phyloP scores from a whole-genome alignment of 345 rosid species.

The Eucalyptus sp. region DNA sequence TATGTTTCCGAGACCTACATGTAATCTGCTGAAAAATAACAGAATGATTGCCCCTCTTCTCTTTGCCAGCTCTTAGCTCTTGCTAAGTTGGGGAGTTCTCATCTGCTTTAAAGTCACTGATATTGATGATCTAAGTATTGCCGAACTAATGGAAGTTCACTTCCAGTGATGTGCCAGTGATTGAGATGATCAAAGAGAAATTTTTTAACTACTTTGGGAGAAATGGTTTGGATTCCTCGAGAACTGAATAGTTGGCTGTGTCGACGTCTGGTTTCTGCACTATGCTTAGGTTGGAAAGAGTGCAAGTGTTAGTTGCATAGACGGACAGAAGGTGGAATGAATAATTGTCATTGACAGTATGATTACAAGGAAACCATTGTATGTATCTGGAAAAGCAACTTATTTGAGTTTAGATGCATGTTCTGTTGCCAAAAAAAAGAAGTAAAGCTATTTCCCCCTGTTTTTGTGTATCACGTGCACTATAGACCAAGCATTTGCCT shows the following conservation, averaged over 20 bases:
- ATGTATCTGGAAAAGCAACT: not conserved
- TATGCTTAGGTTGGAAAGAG: not conserved
- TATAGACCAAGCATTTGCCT: not conserved
- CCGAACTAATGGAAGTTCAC: not conserved
- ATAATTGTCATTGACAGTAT: not conserved
- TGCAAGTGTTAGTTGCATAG: not conserved
- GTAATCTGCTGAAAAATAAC: not conserved
- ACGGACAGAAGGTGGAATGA: not conserved
- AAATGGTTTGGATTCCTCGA: not conserved
- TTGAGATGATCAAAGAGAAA: not conserved
- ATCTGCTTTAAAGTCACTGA: not conserved
- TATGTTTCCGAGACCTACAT: not conserved
- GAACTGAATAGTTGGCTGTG: not conserved
- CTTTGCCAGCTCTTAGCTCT: not conserved
- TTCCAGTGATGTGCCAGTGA: not conserved
- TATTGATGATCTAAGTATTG: not conserved
- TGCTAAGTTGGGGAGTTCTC: not conserved
- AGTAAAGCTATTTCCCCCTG: not conserved
- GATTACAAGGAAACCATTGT: not conserved
- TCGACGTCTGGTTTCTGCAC: not conserved
- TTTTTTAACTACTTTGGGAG: not conserved
- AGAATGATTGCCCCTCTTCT: not conserved
- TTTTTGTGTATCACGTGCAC: not conserved
- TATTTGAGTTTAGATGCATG: not conserved
- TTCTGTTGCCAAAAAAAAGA: not conserved